phyloP scores from a whole-genome alignment of 805 yeast genomes.

The Yamadazyma endophytica region DNA sequence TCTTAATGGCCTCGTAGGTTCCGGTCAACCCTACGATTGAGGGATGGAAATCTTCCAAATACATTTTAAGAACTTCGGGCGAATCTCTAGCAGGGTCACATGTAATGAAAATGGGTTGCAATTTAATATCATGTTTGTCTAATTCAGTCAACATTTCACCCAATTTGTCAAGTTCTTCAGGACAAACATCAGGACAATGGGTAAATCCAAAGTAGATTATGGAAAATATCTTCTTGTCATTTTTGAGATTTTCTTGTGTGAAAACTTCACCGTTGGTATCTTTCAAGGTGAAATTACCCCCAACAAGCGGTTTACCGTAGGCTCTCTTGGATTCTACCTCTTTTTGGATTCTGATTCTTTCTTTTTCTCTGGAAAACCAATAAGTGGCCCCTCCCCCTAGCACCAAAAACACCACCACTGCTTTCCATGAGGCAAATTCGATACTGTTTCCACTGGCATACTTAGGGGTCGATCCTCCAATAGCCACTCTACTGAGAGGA shows the following conservation, averaged over 20 bases:
- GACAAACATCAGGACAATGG: conserved; percentile 97
- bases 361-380: conserved; percentile 73
- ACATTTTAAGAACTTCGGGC: conserved; percentile 79
- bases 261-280: conserved; percentile 71
- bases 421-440: conserved; percentile 84
- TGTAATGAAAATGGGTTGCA: conserved; percentile 89
- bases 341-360: conserved; percentile 64
- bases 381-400: conserved; percentile 72
- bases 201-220: conserved; percentile 94
- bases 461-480: conserved; percentile 52
- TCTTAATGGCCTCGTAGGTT: conserved; percentile 76
- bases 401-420: conserved; percentile 59
- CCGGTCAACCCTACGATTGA: conserved; percentile 90
- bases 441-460: conserved; percentile 41
- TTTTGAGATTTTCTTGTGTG: conserved; percentile 67
- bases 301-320: conserved; percentile 86
- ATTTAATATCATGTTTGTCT: conserved; percentile 44
- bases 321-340: conserved; percentile 86
- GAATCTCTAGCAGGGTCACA: conserved; percentile 96
- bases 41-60: conserved; percentile 86
- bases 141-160: conserved; percentile 66
- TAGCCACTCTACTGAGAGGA: conserved; percentile 76
- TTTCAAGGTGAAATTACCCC: conserved; percentile 77
- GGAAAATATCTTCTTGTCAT: conserved; percentile 53
- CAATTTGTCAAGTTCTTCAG: conserved; percentile 92